Conservation (phyloP, 345 rosid genomes). For the Excoecaria cochinchinensis region DNA sequence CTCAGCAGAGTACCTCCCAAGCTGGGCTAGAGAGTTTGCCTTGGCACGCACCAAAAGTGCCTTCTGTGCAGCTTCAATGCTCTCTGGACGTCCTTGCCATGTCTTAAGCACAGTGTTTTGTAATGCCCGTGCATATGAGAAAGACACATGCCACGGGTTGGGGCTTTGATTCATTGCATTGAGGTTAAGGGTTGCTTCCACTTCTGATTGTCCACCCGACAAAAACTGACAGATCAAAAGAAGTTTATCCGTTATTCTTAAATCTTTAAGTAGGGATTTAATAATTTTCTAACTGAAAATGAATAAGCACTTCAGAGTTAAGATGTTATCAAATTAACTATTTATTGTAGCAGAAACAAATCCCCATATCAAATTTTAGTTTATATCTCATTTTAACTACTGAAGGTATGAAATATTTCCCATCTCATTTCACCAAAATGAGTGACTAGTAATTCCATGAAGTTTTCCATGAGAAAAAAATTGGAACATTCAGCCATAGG, state of each 20-base stretch:
- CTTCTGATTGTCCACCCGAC: conserved; percentile 98
- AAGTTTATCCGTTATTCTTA: not conserved
- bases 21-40: conserved; percentile 96
- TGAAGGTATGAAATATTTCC: not conserved
- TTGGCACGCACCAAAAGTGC: conserved; percentile 88
- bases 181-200: conserved; percentile 88
- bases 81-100: conserved; percentile 92
- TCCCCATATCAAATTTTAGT: not conserved
- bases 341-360: not conserved
- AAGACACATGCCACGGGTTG: conserved; percentile 99
- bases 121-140: conserved; percentile 95
- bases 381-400: not conserved
- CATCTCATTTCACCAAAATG: not conserved
- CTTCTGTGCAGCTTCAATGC: conserved; percentile 74
- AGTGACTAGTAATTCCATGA: not conserved
- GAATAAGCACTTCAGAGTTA: not conserved
- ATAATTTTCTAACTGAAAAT: not conserved
- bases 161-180: conserved; percentile 96
- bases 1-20: conserved; percentile 77
- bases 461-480: not conserved
- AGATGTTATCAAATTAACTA: conserved; percentile 8
- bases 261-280: not conserved
- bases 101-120: conserved; percentile 93
- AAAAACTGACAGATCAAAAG: conserved; percentile 56
- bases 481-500: not conserved